phyloP scores from a whole-genome alignment of 2,329 filamentous ascomycete genomes.

The Botryotinia globosa region DNA sequence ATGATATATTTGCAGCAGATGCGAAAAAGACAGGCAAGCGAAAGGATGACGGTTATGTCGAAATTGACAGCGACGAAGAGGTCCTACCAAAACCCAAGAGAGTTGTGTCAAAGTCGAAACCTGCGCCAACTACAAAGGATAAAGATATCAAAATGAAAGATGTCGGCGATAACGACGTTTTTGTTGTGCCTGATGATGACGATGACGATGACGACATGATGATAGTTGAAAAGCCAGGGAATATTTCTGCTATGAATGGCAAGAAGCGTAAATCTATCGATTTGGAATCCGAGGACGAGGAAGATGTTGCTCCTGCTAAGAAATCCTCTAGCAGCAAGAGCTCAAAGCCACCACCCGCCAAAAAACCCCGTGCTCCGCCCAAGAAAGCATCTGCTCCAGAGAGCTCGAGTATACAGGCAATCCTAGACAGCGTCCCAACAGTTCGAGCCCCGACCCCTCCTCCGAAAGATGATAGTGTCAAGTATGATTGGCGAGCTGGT shows the following conservation, averaged over 20 bases:
- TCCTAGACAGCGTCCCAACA: conserved; percentile 82
- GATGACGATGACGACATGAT: conserved; percentile 47
- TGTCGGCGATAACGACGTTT: conserved; percentile 36
- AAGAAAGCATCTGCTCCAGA: conserved; percentile 67
- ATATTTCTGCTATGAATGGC: conserved; percentile 34
- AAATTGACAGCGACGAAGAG: conserved; percentile 68
- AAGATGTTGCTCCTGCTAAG: conserved; percentile 53
- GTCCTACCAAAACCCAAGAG: conserved; percentile 58
- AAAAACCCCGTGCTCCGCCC: conserved; percentile 38
- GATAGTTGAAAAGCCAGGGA: conserved; percentile 33
- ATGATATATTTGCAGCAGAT: conserved; percentile 80
- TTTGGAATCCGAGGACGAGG: conserved; percentile 54
- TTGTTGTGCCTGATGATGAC: conserved; percentile 40
- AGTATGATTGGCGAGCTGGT: conserved; percentile 76
- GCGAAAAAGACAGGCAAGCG: conserved; percentile 62
- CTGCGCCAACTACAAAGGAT: conserved; percentile 40
- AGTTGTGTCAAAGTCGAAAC: conserved; percentile 38
- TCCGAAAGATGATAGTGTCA: conserved; percentile 63
- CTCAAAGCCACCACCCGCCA: conserved; percentile 37
- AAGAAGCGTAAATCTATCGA: conserved; percentile 60
- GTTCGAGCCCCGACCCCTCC: conserved; percentile 83
- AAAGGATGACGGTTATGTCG: conserved; percentile 71
- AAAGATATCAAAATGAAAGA: conserved; percentile 47
- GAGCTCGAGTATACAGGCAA: conserved; percentile 71
- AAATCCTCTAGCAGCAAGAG: conserved; percentile 45